Evolutionary conservation across 352 stramenopile genomes (phyloP).

Genomic region (Bremia lactucae): DNA sequence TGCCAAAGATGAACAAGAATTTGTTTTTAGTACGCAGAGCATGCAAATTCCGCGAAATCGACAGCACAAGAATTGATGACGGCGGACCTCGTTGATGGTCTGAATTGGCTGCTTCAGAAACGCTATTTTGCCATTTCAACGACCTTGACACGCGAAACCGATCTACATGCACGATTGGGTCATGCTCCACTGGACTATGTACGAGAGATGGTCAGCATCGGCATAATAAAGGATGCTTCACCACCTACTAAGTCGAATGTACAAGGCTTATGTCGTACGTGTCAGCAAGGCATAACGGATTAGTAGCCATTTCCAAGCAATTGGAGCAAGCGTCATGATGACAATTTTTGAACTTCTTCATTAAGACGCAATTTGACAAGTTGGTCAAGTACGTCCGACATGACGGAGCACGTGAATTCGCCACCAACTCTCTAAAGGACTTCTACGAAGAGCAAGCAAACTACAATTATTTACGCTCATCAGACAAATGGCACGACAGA

Average conservation of each 20-base stretch:
- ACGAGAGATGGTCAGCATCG: no score
- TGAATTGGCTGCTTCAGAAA: no score
- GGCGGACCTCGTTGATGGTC: no score
- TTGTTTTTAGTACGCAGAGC: background rate
- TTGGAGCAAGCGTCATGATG: no score
- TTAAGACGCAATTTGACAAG: background rate
- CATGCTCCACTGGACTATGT: background rate
- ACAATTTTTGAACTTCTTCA: no score
- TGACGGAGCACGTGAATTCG: no score
- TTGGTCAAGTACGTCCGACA: background rate
- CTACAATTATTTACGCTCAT: slow-evolving; percentile 4
- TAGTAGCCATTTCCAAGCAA: no score
- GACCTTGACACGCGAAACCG: no score
- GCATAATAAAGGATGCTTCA: background rate
- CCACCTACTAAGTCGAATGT: background rate
- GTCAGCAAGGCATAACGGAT: background rate
- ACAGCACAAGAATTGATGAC: no score
- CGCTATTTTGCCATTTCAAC: no score
- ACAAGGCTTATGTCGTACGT: background rate
- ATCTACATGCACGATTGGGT: background rate
- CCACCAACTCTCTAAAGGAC: background rate
- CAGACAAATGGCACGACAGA: slow-evolving; percentile 8
- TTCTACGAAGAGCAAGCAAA: slow-evolving; percentile 6
- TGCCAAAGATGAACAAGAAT: background rate
- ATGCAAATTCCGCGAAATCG: no score